Evolutionary conservation across 1,139 yeast genomes (phyloP).

Genomic region (Casaregolazyma lundiana): DNA sequence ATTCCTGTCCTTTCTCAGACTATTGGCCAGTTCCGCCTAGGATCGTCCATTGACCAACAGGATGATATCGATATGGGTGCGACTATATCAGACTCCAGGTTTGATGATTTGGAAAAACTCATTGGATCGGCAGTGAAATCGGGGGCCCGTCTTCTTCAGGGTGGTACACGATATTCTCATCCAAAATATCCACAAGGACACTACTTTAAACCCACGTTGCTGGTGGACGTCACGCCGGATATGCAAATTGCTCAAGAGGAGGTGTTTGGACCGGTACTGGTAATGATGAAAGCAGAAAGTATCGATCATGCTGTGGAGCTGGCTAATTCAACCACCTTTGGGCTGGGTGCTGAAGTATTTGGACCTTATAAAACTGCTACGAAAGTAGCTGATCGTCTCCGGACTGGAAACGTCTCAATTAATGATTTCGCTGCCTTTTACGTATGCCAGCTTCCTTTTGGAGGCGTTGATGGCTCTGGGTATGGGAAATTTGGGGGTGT

Average conservation of each 20-base stretch:
- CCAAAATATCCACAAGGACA: slow-evolving; percentile 96
- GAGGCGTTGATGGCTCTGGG: slow-evolving; percentile 89
- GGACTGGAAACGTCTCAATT: slow-evolving; percentile 89
- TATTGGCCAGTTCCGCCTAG: slow-evolving; percentile 62
- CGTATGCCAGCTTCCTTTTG: slow-evolving; percentile 94
- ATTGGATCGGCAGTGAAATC: slow-evolving; percentile 67
- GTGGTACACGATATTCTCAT: slow-evolving; percentile 75
- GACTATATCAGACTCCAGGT: slow-evolving; percentile 74
- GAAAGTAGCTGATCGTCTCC: slow-evolving; percentile 56
- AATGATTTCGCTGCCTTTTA: slow-evolving; percentile 96
- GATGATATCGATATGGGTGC: slow-evolving; percentile 95
- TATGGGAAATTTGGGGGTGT: slow-evolving; percentile 97
- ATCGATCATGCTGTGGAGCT: slow-evolving; percentile 68
- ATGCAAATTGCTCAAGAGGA: slow-evolving; percentile 85
- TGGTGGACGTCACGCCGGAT: slow-evolving; percentile 70
- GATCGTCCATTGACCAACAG: slow-evolving; percentile 83
- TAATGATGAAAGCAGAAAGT: slow-evolving; percentile 65
- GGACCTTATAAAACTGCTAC: slow-evolving; percentile 49
- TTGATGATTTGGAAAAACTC: slow-evolving; percentile 58
- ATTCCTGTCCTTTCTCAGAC: slow-evolving; percentile 53
- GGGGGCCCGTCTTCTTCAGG: slow-evolving; percentile 77
- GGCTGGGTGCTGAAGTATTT: slow-evolving; percentile 87
- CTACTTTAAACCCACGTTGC: slow-evolving; percentile 82
- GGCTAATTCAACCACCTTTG: slow-evolving; percentile 85
- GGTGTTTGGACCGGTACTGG: slow-evolving; percentile 87